Evolutionary conservation across 768 basidiomycete species (phyloP).

Genomic region (Boletus subparvulus): DNA sequence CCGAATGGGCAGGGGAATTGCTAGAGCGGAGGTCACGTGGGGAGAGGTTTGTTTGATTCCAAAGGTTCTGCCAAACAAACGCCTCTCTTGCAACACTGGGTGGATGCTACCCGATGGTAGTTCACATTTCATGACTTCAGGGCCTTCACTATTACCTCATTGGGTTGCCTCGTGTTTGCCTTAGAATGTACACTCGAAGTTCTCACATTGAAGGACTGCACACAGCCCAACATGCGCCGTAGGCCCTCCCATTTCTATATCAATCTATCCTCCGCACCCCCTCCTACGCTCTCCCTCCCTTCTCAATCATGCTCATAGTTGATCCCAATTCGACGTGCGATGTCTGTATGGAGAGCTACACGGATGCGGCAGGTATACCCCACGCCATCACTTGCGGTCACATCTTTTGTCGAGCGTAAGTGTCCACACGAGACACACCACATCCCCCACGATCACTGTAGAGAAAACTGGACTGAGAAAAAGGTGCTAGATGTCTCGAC

Average conservation of each 20-base stretch:
- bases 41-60: no score
- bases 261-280: not conserved
- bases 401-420: conserved; percentile 15
- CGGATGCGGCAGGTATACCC: not conserved
- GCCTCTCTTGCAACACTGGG: no score
- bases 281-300: not conserved
- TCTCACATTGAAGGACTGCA: not conserved
- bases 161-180: not conserved
- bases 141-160: not conserved
- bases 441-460: not conserved
- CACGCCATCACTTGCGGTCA: conserved; percentile 13
- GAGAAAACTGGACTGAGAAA: not conserved
- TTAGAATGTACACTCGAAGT: not conserved
- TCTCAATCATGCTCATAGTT: conserved; percentile 10
- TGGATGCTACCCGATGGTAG: no score
- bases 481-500: conserved; percentile 6
- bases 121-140: no score
- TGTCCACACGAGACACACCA: not conserved
- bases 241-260: not conserved
- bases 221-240: not conserved
- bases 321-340: conserved; percentile 13
- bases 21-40: no score
- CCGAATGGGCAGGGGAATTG: no score
- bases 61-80: no score
- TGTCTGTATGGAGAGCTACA: conserved; percentile 10